Base-by-base conservation (phyloP, 148 eudicot species). In the Vaccinium corymbosum region DNA sequence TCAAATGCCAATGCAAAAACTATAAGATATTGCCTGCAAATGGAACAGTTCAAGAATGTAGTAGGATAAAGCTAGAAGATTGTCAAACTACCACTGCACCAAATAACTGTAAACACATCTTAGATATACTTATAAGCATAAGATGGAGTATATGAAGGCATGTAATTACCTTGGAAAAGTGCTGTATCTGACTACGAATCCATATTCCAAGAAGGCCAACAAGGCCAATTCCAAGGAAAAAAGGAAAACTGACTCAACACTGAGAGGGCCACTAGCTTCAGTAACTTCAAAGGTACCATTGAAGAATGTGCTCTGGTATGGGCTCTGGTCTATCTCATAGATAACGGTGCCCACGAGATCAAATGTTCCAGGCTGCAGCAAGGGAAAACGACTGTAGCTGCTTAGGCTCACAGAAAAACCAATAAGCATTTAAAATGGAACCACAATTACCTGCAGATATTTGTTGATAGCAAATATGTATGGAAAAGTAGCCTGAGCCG, bases 281-380 rank as follows among this genome's bases (percentile, higher is more conserved):
- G 88, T 81, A 86, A 94, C 98, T 89, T 96, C 99, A 87, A 96
- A 88, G 71, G 99, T 95, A 55, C 98, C 97, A 86, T 95, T 95
- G 88, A 87, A 95, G 82, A 95, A 95, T 11, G 95, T 92, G 81
- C 86, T 95, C 86, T 95, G 98, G 84, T 92, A 93, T 11, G 93
- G 93, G 20, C 87, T 83, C 77, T 93, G 92, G 57, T 95, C 95
- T 81, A 95, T 91, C 86, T 94, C 98, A 86, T 95, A 95, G 78
- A 94, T 87, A 81, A 95, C 88, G n/a, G 91, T 88, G 62, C 93
- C 98, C 72, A 91, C 97, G 79, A 96, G 94, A 92, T 94, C 99
- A 91, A 91, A 96, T 48, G 93, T 84, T 79, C 98, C 98, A 80
- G 99, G 84, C 99, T 96, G 94, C 84, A 89, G 70, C 64, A 53